Evolutionary conservation across 2,329 filamentous ascomycete genomes (phyloP).

Genomic region (Alternaria tenuissima): DNA sequence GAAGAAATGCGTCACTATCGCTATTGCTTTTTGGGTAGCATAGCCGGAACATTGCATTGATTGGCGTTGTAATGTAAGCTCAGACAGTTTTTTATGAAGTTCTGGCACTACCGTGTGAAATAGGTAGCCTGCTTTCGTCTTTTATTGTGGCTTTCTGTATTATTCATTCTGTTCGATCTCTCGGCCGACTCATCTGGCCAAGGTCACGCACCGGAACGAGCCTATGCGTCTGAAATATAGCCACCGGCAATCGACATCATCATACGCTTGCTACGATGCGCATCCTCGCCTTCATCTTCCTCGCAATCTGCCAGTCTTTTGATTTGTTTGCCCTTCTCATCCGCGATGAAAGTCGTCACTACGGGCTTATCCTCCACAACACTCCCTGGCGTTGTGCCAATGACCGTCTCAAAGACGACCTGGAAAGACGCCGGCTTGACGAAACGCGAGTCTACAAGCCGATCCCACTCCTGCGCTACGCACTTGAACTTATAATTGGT

Average conservation of each 20-base stretch:
- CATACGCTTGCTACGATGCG: constrained; percentile 12
- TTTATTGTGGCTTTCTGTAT: neutral
- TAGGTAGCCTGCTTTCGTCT: neutral
- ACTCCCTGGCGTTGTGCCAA: neutral
- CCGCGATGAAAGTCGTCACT: neutral
- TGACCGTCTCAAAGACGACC: constrained; percentile 14
- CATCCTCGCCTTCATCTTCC: neutral
- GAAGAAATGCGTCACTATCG: neutral
- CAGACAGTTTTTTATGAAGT: neutral
- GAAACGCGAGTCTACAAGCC: constrained; percentile 20
- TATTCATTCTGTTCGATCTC: neutral
- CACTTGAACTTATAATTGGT: constrained; percentile 10
- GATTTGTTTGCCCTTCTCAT: neutral
- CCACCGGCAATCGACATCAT: neutral
- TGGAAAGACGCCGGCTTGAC: constrained; percentile 20
- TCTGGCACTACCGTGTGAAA: neutral
- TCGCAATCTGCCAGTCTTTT: neutral
- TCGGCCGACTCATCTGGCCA: neutral
- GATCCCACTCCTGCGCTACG: constrained; percentile 28
- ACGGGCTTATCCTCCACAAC: neutral
- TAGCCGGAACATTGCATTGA: neutral
- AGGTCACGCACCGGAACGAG: neutral
- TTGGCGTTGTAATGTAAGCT: neutral
- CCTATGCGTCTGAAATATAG: neutral
- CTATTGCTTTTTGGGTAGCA: neutral